Evolutionary conservation across 768 basidiomycete species (phyloP).

Genomic region (Boletus rubroflammeus): DNA sequence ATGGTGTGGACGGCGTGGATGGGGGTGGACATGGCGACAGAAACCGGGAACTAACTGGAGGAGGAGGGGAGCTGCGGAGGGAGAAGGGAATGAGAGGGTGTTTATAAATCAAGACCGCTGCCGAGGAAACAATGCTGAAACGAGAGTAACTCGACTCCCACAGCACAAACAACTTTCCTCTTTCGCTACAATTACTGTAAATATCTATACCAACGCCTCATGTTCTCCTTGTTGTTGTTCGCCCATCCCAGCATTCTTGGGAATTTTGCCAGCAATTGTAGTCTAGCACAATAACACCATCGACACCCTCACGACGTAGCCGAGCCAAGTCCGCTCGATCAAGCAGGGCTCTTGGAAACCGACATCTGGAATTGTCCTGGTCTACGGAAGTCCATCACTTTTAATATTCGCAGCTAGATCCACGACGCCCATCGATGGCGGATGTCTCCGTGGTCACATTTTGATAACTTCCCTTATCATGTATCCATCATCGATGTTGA

Average conservation of each 20-base stretch:
- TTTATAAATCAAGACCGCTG: conserved; percentile 21
- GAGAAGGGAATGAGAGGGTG: neutral
- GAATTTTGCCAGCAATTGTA: conserved; percentile 13
- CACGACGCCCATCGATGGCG: conserved; percentile 12
- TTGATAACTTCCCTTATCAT: conserved; percentile 3
- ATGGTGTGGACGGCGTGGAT: conserved; percentile 30
- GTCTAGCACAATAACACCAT: conserved; percentile 13
- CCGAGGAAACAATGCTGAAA: conserved; percentile 20
- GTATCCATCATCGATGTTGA: neutral
- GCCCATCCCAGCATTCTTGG: neutral
- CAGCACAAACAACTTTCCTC: conserved; percentile 8
- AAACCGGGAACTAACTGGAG: conserved; percentile 8
- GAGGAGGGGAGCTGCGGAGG: conserved; percentile 10
- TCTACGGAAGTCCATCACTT: neutral
- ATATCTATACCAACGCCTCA: conserved; percentile 6
- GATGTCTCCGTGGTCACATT: conserved; percentile 7
- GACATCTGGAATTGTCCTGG: neutral
- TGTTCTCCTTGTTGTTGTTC: conserved; percentile 11
- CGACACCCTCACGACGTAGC: conserved; percentile 5
- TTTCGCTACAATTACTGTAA: conserved; percentile 18
- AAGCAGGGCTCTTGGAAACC: neutral
- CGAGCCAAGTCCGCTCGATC: neutral
- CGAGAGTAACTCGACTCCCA: conserved; percentile 6
- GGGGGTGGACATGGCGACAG: conserved; percentile 26
- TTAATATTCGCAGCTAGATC: conserved; percentile 15